Conservation (phyloP, 257 asterid species). For the Capsicum chinense region DNA sequence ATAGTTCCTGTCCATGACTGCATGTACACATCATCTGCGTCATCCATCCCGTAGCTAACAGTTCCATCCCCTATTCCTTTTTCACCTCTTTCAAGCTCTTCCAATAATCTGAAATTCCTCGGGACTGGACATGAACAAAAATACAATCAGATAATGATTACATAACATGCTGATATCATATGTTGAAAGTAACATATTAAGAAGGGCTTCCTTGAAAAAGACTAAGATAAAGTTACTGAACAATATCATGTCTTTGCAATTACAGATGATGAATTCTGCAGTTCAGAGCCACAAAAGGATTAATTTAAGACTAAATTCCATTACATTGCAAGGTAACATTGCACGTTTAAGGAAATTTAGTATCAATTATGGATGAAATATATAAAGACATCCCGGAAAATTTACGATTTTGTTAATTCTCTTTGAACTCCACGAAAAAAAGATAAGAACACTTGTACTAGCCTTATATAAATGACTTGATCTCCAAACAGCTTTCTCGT, state of each 20-base stretch:
- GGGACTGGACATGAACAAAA: slow-evolving; percentile 59
- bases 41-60: slow-evolving; percentile 93
- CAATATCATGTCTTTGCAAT: background rate
- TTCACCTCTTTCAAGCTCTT: slow-evolving; percentile 90
- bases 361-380: background rate
- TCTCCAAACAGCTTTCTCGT: background rate
- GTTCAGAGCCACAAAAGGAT: background rate
- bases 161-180: slow-evolving; percentile 8
- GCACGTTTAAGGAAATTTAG: background rate
- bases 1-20: slow-evolving; percentile 93
- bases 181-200: background rate
- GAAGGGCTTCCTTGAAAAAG: background rate
- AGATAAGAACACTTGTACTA: background rate
- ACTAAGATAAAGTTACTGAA: slow-evolving; percentile 17
- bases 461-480: background rate
- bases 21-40: slow-evolving; percentile 82
- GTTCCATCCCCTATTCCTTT: slow-evolving; percentile 94
- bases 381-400: background rate
- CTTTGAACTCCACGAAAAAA: background rate
- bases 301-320: background rate
- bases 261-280: background rate
- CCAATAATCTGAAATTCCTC: slow-evolving; percentile 80
- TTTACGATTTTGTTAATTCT: background rate
- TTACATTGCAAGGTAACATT: background rate
- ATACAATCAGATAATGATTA: slow-evolving; percentile 26